Percentiles rank a stretch among this genome's conserved stretches.
Conservation (phyloP, 2,329 filamentous ascomycete genomes). For the Colletotrichum acutatum region DNA sequence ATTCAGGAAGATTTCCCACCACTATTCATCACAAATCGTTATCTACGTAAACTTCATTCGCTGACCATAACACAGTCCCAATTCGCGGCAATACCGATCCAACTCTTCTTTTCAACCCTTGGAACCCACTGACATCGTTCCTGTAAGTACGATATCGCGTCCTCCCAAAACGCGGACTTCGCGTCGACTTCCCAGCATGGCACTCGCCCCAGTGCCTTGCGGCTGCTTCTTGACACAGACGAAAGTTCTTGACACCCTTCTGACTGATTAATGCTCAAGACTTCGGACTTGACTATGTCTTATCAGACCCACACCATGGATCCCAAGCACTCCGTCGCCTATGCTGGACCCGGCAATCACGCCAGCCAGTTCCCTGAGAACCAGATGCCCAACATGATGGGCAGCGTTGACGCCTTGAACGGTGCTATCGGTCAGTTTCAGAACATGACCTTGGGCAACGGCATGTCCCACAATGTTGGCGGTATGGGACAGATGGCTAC, state of each 20-base stretch:
- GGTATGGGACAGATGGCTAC: slow-evolving; percentile 43
- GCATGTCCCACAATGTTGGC: slow-evolving; percentile 43
- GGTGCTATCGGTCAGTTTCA: slow-evolving; percentile 33
- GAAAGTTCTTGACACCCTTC: not conserved
- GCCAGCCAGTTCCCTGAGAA: slow-evolving; percentile 33
- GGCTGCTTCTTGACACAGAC: not conserved
- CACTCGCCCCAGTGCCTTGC: not conserved
- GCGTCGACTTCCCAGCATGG: not conserved
- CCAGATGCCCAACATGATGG: slow-evolving; percentile 29
- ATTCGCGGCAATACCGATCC: not conserved
- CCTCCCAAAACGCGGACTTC: not conserved
- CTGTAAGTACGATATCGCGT: slow-evolving; percentile 5
- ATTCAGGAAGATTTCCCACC: not conserved
- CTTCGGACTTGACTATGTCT: slow-evolving; percentile 41
- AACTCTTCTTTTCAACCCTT: slow-evolving; percentile 9
- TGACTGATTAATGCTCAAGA: slow-evolving; percentile 1
- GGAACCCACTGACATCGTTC: slow-evolving; percentile 24
- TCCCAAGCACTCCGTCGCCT: slow-evolving; percentile 43
- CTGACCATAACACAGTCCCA: not conserved
- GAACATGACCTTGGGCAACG: slow-evolving; percentile 49
- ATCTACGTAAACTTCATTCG: slow-evolving; percentile 7
- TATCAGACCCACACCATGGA: slow-evolving; percentile 53
- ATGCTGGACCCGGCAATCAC: slow-evolving; percentile 16
- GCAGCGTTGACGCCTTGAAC: slow-evolving; percentile 25
- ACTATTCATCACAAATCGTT: not conserved